Base-by-base conservation (phyloP, 768 basidiomycete species). In the Russula brevipes region DNA sequence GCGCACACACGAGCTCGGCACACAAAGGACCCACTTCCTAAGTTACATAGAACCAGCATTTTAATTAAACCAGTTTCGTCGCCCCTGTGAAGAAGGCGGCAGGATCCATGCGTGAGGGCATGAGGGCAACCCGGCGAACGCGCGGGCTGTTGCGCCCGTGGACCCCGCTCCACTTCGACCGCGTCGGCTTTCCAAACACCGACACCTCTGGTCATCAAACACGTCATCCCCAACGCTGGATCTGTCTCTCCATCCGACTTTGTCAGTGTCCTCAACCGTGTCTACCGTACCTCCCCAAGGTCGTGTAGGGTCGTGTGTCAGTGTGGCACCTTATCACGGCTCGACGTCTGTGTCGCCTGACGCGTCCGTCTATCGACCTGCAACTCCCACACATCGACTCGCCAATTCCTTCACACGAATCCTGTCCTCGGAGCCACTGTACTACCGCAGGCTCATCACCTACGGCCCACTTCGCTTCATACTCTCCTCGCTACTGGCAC, bases 291-390 rank as follows among this genome's bases (percentile, higher is more conserved):
- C 62, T 0, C 30, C 39, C 39, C 53, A n/a, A n/a, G n/a, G n/a
- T n/a, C n/a, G n/a, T 53, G 14, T 47, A n/a, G n/a, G 44, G 5
- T 44, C 45, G 19, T 44, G 45, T 46, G 45, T 57, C 38, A 38
- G 50, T 55, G 30, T 49, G 57, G 31, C 53, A n/a, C 11, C 53
- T 11, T 49, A 35, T 24, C 35, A 54, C 12, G 41, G 9, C 12
- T 16, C 33, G 39, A 33, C 62, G 39, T 33, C n/a, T 30, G 45
- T 64, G 35, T 54, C 65, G 44, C 41, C 53, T 41, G 56, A 53
- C 62, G 24, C 62, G 51, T 58, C 7, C 30, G 4, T 35, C 35
- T 47, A 56, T 35, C 35, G 53, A 56, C 24, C 24, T 8, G 33
- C 58, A 44, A 31, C 16, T 35, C 11, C 35, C 12, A 9, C 12